phyloP scores from a whole-genome alignment of 306 rosid species.

The Inga leiocalycina region DNA sequence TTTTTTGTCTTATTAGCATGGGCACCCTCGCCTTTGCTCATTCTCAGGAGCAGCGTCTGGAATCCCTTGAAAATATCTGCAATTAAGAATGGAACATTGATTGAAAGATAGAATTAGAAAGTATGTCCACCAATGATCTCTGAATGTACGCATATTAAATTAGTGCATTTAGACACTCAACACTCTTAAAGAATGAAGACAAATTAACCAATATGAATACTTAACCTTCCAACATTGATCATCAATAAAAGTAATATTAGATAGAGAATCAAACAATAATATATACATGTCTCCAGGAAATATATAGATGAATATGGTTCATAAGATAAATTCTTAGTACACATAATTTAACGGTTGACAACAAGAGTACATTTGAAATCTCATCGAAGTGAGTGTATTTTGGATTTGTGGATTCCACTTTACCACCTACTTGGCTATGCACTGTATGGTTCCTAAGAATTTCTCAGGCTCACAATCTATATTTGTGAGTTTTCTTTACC shows the following conservation, averaged over 20 bases:
- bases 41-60: slow-evolving; percentile 62
- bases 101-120: background rate
- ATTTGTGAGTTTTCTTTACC: background rate
- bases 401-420: too few relatives aligned
- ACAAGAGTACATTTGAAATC: too few relatives aligned
- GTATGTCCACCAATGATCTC: background rate
- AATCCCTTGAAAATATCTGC: slow-evolving; percentile 75
- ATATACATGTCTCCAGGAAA: background rate
- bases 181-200: background rate
- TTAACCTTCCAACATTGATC: background rate
- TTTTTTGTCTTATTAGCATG: slow-evolving; percentile 53
- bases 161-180: background rate
- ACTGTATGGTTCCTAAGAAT: background rate
- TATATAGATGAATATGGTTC: too few relatives aligned
- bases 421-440: too few relatives aligned
- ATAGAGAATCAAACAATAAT: too few relatives aligned
- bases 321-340: too few relatives aligned
- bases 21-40: slow-evolving; percentile 62
- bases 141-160: background rate
- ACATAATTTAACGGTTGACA: too few relatives aligned
- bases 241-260: background rate
- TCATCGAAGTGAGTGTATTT: too few relatives aligned
- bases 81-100: background rate
- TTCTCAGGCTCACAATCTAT: background rate
- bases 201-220: background rate